Percentiles rank a stretch among this genome's conserved stretches.
Evolutionary conservation across 345 rosid genomes (phyloP).

Genomic region (Salix viminalis): DNA sequence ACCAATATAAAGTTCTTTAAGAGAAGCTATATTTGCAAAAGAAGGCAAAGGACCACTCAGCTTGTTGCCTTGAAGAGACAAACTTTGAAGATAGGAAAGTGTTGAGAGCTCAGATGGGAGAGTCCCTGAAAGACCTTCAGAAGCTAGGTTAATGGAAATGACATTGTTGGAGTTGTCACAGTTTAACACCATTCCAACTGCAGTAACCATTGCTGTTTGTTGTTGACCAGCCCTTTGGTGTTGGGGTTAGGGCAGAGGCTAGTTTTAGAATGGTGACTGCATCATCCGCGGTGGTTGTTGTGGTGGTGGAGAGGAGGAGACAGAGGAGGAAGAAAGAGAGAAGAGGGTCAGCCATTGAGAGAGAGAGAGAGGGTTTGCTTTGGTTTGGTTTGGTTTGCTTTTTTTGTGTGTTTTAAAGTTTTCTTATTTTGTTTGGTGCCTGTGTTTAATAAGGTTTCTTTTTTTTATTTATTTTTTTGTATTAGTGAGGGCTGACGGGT

Average conservation of each 20-base stretch:
- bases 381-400: accelerated
- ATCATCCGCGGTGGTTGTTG: constrained; percentile 49
- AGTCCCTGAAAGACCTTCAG: constrained; percentile 37
- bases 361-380: background rate
- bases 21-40: constrained; percentile 42
- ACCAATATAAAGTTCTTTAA: constrained; percentile 44
- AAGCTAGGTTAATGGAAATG: constrained; percentile 36
- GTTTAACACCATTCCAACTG: constrained; percentile 44
- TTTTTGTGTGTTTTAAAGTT: background rate
- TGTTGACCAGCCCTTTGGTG: constrained; percentile 59
- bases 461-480: background rate
- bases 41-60: constrained; percentile 62
- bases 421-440: background rate
- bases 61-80: constrained; percentile 45
- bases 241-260: constrained; percentile 39
- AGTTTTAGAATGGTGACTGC: constrained; percentile 40
- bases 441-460: background rate
- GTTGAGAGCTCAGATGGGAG: constrained; percentile 48
- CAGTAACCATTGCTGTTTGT: constrained; percentile 37
- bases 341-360: background rate
- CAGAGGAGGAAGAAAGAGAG: constrained; percentile 9
- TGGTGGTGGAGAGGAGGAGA: constrained; percentile 6
- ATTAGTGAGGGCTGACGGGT: background rate
- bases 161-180: constrained; percentile 50
- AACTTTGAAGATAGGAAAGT: constrained; percentile 44